Conservation (phyloP, 495 filamentous ascomycete species). For the Daldinia vernicosa region DNA sequence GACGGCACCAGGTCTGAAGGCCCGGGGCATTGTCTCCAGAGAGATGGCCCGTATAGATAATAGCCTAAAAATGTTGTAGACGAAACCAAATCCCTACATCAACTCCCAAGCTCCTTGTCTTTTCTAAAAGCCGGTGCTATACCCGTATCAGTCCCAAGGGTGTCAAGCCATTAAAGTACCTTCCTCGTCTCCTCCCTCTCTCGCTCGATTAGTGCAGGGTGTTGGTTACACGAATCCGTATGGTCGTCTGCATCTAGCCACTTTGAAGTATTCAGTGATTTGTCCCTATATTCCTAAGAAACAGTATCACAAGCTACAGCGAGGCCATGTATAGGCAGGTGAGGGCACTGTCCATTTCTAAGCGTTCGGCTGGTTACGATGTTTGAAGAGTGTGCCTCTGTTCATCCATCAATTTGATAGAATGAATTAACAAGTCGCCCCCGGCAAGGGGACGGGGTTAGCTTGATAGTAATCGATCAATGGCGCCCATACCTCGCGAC, state of each 20-base stretch:
- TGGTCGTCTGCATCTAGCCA: conserved; percentile 22
- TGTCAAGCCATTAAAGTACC: conserved; percentile 13
- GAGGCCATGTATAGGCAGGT: background rate
- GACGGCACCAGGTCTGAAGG: background rate
- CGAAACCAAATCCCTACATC: conserved; percentile 4
- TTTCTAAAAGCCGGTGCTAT: conserved; percentile 22
- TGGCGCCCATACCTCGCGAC: background rate
- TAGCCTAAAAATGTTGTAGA: conserved; percentile 34
- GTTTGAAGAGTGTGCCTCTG: background rate
- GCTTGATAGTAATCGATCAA: conserved; percentile 2
- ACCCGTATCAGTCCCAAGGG: conserved; percentile 15
- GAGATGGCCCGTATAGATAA: conserved; percentile 23
- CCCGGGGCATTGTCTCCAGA: conserved; percentile 18
- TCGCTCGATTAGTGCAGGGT: conserved; percentile 8
- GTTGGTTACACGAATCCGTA: conserved; percentile 27
- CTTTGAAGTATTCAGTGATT: conserved; percentile 6
- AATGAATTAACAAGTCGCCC: conserved; percentile 9
- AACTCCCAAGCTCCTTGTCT: background rate
- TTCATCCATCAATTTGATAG: conserved; percentile 1
- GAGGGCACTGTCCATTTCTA: conserved; percentile 1
- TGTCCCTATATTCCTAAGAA: conserved; percentile 3
- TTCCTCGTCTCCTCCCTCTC: background rate
- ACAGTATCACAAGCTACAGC: conserved; percentile 1
- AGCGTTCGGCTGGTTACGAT: conserved; percentile 2
- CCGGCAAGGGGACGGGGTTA: background rate